phyloP scores from a whole-genome alignment of 495 filamentous ascomycete species.

The Penicillium turbatum region DNA sequence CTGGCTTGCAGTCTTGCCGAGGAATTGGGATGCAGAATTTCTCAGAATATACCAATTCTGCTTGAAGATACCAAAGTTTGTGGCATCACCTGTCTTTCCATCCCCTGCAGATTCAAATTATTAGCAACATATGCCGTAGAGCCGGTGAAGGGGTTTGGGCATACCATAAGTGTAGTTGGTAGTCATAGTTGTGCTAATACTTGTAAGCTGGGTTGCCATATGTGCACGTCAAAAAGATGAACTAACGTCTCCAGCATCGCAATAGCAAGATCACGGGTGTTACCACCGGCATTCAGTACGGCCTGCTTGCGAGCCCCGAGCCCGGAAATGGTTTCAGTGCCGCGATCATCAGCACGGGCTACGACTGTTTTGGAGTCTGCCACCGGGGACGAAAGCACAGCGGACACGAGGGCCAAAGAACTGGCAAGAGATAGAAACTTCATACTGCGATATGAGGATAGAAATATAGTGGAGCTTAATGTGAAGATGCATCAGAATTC shows the following conservation, averaged over 20 bases:
- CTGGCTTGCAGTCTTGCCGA: constrained; percentile 14
- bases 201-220: neutral
- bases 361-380: neutral
- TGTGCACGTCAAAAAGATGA: neutral
- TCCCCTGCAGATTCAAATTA: constrained; percentile 17
- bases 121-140: neutral
- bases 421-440: constrained; percentile 1
- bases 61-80: constrained; percentile 36
- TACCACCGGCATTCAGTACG: constrained; percentile 30
- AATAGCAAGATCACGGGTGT: constrained; percentile 37
- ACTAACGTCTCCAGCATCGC: constrained; percentile 41
- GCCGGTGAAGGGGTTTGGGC: neutral
- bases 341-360: constrained; percentile 23
- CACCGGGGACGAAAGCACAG: constrained; percentile 3
- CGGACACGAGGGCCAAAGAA: constrained; percentile 8
- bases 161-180: constrained; percentile 36
- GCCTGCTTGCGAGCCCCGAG: constrained; percentile 35
- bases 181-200: constrained; percentile 27
- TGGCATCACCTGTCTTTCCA: constrained; percentile 27
- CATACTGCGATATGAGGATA: constrained; percentile 2
- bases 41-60: constrained; percentile 41
- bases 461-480: neutral
- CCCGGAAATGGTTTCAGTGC: constrained; percentile 27
- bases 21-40: constrained; percentile 24
- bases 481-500: neutral